Base-by-base conservation (phyloP, 148 eudicot species). In the Suaeda aralocaspica region DNA sequence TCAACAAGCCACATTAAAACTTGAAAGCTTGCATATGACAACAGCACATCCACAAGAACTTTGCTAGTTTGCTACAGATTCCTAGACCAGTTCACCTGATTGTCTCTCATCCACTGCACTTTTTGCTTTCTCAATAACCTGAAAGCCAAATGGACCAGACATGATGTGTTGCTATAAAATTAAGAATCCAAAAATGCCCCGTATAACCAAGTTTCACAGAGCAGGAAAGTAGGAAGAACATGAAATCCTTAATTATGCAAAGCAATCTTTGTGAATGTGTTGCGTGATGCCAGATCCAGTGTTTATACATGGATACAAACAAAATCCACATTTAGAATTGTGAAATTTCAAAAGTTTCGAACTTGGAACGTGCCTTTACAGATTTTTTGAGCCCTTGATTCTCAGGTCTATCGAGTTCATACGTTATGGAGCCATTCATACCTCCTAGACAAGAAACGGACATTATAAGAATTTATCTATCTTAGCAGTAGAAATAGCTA, bases 341-440 rank as follows among this genome's bases (percentile, higher is more conserved):
- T 62, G 19, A 41, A 62, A 33, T 10, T 0, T 2, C n/a, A n/a
- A n/a, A n/a, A n/a, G n/a, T n/a, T n/a, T n/a, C n/a, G n/a, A n/a
- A n/a, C n/a, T 74, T 58, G 74, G 36, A 73, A 42, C 84, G 68
- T 83, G 74, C 99, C 97, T 94, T 94, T 59, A 89, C 14, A 58
- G 97, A 79, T 73, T 86, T 94, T 57, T 80, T 74, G 29, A 94
- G 91, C 64, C 96, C 98, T 57, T 56, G 76, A 77, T 94, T 94
- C 83, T 94, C 96, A 48, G 91, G 97, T 76, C 99, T 82, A 57
- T 91, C 96, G 21, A 94, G 91, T 83, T 91, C 99, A 77, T 80
- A 83, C 52, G 84, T 71, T 69, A 94, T 86, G 55, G 99, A 91
- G 70, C 97, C 99, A 82, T 91, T 94, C 93, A 94, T 91, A 68